phyloP scores from a whole-genome alignment of 768 basidiomycete genomes.

The Ramaria rubella region DNA sequence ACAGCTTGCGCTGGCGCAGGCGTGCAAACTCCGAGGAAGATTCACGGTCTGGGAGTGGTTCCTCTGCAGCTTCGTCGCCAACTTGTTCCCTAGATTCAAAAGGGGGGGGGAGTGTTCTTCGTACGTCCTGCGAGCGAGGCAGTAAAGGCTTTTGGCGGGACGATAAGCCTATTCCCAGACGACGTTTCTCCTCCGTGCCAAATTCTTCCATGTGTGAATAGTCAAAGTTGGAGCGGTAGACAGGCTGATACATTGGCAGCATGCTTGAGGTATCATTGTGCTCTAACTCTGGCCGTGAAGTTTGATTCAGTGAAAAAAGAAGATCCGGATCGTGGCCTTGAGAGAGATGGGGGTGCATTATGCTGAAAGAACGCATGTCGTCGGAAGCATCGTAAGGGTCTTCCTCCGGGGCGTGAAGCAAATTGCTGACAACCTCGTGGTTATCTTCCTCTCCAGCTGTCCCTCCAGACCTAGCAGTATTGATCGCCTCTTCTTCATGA shows the following conservation, averaged over 20 bases:
- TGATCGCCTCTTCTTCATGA: constrained; percentile 38
- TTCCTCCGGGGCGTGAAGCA: neutral
- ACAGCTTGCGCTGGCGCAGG: constrained; percentile 77
- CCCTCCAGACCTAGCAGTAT: constrained; percentile 10
- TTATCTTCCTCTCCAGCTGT: constrained; percentile 20
- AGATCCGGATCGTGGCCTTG: constrained; percentile 45
- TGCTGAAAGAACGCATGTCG: neutral
- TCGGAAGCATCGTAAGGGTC: neutral
- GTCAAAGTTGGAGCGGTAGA: constrained; percentile 52
- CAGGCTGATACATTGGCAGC: constrained; percentile 64
- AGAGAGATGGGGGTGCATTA: constrained; percentile 25
- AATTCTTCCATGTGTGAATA: constrained; percentile 74
- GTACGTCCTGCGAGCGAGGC: constrained; percentile 11
- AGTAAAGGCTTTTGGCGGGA: neutral
- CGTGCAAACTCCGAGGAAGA: constrained; percentile 23
- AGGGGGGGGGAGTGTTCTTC: constrained; percentile 17
- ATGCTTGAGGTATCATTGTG: constrained; percentile 31
- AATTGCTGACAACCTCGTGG: constrained; percentile 31
- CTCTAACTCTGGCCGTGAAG: constrained; percentile 19
- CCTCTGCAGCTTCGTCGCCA: constrained; percentile 21
- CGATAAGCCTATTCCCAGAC: constrained; percentile 52
- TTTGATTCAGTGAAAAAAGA: constrained; percentile 28
- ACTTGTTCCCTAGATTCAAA: constrained; percentile 17
- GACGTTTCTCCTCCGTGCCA: constrained; percentile 59
- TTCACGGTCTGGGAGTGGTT: constrained; percentile 19